These are phyloP conservation scores for Chlamydomonas reinhardtii DNA, from an alignment of 163 green algal genomes.

Conservation along the genomic window DNA sequence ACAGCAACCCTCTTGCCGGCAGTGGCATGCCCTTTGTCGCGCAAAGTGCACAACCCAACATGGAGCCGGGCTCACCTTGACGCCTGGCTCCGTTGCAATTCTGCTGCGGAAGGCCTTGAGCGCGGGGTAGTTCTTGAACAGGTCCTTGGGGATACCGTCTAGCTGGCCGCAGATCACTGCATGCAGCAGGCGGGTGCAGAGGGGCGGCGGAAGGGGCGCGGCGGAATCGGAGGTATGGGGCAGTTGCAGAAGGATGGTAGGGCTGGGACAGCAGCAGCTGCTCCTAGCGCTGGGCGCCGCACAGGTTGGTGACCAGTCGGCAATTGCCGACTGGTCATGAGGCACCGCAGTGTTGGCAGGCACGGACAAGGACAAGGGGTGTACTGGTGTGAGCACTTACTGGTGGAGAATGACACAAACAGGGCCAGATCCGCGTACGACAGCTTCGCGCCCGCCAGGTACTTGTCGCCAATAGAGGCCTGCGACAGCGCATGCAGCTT, in stretches of 20 bases:
- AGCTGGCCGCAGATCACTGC: no score
- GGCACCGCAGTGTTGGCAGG: no score
- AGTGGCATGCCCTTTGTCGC: no score
- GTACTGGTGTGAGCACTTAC: background rate
- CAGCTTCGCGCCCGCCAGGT: constrained; percentile 29
- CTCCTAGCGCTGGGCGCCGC: no score
- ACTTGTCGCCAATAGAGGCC: background rate
- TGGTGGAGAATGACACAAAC: background rate
- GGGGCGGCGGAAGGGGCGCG: background rate
- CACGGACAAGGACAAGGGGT: no score
- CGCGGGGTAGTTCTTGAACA: constrained; percentile 20
- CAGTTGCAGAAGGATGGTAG: background rate
- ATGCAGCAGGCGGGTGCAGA: background rate
- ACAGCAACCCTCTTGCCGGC: no score
- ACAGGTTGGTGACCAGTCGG: no score
- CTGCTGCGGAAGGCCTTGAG: constrained; percentile 48
- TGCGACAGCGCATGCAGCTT: background rate
- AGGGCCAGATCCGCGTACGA: constrained; percentile 26
- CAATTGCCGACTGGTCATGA: no score
- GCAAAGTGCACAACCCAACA: no score
- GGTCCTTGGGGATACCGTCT: constrained; percentile 5
- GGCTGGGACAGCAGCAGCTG: no score
- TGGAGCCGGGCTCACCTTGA: background rate
- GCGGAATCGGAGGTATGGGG: no score
- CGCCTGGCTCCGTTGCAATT: constrained; percentile 22